Evolutionary conservation across 805 yeast genomes (phyloP).

Genomic region (Metschnikowia colocasiae): DNA sequence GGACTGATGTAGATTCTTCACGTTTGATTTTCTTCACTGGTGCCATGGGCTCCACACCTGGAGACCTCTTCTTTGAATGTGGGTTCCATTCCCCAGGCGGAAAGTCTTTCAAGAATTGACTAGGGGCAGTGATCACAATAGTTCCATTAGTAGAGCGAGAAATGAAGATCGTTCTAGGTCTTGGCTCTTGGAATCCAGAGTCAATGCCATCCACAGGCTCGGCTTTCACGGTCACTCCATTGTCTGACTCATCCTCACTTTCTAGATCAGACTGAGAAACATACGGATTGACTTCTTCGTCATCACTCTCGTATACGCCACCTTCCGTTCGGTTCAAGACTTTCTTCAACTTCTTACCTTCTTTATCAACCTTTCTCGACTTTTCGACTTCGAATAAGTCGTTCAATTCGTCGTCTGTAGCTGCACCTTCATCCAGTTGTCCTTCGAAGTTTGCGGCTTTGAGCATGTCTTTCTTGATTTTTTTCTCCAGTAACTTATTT

Average conservation of each 20-base stretch:
- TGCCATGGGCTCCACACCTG: conserved; percentile 20
- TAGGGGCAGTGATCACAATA: conserved; percentile 62
- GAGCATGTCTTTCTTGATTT: conserved; percentile 80
- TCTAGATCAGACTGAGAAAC: conserved; percentile 51
- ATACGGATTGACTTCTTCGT: conserved; percentile 78
- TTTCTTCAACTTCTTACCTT: conserved; percentile 80
- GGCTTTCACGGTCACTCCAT: conserved; percentile 29
- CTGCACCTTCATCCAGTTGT: conserved; percentile 52
- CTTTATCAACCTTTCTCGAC: conserved; percentile 76
- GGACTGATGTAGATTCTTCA: conserved; percentile 23
- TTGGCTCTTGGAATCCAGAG: conserved; percentile 5
- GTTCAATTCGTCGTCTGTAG: conserved; percentile 57
- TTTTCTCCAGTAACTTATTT: conserved; percentile 79
- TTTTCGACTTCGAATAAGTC: conserved; percentile 64
- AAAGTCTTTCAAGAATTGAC: conserved; percentile 56
- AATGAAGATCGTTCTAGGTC: conserved; percentile 20
- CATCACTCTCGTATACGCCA: conserved; percentile 85
- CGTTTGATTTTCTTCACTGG: conserved; percentile 40
- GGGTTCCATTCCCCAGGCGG: conserved; percentile 89
- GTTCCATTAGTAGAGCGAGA: conserved; percentile 34
- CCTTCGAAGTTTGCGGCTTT: conserved; percentile 75
- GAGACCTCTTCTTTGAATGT: conserved; percentile 38
- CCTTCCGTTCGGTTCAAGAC: conserved; percentile 83
- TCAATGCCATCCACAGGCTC: conserved; percentile 27
- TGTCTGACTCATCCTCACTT: conserved; percentile 57